Percentiles rank a stretch among this genome's conserved stretches.
Evolutionary conservation across 2,329 filamentous ascomycete genomes (phyloP).

Genomic region (Penicillium paneum): DNA sequence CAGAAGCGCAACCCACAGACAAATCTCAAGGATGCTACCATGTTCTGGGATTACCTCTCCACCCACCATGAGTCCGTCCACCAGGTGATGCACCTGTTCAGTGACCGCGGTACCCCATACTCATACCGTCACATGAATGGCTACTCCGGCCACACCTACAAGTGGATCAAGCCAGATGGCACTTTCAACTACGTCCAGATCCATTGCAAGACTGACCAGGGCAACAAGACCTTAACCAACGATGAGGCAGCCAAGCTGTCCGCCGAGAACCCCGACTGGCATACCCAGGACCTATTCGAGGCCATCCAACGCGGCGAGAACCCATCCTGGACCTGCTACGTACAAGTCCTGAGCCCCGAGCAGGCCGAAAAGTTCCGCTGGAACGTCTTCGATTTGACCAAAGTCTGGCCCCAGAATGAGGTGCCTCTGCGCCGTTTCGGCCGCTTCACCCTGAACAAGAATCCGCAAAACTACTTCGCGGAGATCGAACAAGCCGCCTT

Average conservation of each 20-base stretch:
- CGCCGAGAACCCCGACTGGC: constrained; percentile 59
- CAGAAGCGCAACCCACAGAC: constrained; percentile 72
- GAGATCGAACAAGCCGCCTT: constrained; percentile 71
- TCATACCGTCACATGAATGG: constrained; percentile 66
- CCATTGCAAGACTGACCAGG: constrained; percentile 62
- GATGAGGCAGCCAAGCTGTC: constrained; percentile 56
- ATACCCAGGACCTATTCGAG: constrained; percentile 63
- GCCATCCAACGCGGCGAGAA: constrained; percentile 60
- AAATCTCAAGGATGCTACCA: constrained; percentile 65
- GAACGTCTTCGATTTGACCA: constrained; percentile 68
- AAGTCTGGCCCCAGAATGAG: constrained; percentile 64
- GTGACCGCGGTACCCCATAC: constrained; percentile 63
- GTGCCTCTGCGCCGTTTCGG: constrained; percentile 62
- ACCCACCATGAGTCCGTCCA: constrained; percentile 62
- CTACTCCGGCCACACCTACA: constrained; percentile 66
- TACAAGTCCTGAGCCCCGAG: constrained; percentile 62
- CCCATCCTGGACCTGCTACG: constrained; percentile 62
- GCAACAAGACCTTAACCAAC: constrained; percentile 58
- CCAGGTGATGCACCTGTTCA: constrained; percentile 64
- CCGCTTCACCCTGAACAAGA: constrained; percentile 62
- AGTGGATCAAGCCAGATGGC: constrained; percentile 64
- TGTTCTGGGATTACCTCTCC: constrained; percentile 66
- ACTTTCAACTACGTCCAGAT: constrained; percentile 65
- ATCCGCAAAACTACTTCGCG: constrained; percentile 64
- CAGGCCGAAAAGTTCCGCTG: constrained; percentile 60